phyloP scores from a whole-genome alignment of 192 early-diverging fungal genomes.

The Gamsiella multidivaricata region DNA sequence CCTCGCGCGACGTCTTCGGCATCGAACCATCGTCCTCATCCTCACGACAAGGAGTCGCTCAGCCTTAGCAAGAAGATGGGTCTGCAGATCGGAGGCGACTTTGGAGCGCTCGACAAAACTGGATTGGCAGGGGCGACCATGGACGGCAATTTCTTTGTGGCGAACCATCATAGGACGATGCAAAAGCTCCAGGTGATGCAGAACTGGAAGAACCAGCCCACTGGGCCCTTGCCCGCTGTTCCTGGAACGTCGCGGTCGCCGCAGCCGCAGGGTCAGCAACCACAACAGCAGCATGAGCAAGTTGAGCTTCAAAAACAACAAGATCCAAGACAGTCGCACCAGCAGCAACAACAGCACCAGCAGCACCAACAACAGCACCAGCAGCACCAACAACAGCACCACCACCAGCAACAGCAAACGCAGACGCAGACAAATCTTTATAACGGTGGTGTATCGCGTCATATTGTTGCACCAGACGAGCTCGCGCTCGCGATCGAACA shows the following conservation, averaged over 20 bases:
- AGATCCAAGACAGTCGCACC: conserved; percentile 26
- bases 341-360: not conserved
- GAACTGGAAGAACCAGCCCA: conserved; percentile 10
- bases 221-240: conserved; percentile 16
- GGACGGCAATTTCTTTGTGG: conserved; percentile 43
- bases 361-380: too few species aligned
- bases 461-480: conserved; percentile 47
- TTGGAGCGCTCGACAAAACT: conserved; percentile 26
- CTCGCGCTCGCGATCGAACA: conserved; percentile 39
- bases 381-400: too few species aligned
- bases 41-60: conserved; percentile 14
- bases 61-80: conserved; percentile 35
- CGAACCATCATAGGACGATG: conserved; percentile 47
- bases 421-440: not conserved
- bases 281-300: too few species aligned
- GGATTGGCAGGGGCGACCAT: conserved; percentile 13
- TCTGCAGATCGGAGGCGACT: conserved; percentile 18
- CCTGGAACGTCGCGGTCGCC: conserved; percentile 21
- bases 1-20: conserved; percentile 22
- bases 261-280: not conserved
- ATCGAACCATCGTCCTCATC: not conserved
- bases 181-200: conserved; percentile 35
- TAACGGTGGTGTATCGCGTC: conserved; percentile 32
- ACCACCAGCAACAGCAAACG: conserved; percentile 10
- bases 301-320: too few species aligned